Conservation (phyloP, 331 rosid species). For the Rhamnella rubrinervis region DNA sequence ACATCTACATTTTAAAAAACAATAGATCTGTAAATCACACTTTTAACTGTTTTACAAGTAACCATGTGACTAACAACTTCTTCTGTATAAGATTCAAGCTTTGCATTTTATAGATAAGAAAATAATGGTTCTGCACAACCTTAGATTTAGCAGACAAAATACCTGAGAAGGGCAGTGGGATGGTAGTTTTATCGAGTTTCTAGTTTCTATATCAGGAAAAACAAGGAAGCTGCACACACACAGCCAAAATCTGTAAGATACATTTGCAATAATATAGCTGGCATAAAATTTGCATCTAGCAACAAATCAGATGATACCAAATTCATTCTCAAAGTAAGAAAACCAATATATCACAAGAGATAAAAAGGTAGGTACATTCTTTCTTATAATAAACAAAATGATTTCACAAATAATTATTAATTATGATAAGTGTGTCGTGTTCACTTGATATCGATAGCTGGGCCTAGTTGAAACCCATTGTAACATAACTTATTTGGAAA, state of each 20-base stretch:
- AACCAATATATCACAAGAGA: not conserved
- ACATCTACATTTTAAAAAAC: conserved; percentile 13
- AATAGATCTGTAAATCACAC: not conserved
- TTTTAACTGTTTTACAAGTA: conserved; percentile 10
- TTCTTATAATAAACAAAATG: too few relatives aligned
- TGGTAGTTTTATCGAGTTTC: conserved; percentile 76
- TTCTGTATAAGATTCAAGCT: not conserved
- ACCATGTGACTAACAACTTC: conserved; percentile 9
- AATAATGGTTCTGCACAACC: conserved; percentile 19
- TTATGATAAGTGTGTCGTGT: too few relatives aligned
- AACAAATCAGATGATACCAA: not conserved
- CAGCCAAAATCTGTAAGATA: conserved; percentile 19
- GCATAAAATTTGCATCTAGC: not conserved
- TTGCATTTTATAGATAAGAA: not conserved
- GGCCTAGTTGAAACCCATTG: too few relatives aligned
- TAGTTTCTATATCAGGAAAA: conserved; percentile 89
- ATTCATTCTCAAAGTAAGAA: not conserved
- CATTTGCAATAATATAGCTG: conserved; percentile 4
- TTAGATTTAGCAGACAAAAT: conserved; percentile 17
- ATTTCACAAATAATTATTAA: too few relatives aligned
- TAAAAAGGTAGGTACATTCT: too few relatives aligned
- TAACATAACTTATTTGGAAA: too few relatives aligned
- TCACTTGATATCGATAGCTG: too few relatives aligned
- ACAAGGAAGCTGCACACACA: conserved; percentile 61
- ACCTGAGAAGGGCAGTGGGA: conserved; percentile 75